Evolutionary conservation across 768 basidiomycete species (phyloP).

Genomic region (Cystofilobasidium macerans): DNA sequence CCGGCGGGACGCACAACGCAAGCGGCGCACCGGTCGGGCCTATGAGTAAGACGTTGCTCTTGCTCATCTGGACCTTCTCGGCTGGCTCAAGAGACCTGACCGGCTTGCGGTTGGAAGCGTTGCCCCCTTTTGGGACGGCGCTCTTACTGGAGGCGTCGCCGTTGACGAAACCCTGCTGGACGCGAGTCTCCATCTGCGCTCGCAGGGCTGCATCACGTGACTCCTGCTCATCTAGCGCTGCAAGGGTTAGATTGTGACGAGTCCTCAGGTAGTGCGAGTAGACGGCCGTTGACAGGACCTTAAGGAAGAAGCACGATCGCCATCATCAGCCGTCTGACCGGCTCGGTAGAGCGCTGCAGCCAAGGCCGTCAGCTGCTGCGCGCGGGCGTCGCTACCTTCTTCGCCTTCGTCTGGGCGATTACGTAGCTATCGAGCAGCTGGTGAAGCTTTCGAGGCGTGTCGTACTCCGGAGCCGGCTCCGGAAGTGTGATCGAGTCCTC

Average conservation of each 20-base stretch:
- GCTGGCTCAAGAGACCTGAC: constrained; percentile 23
- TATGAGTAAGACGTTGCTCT: constrained; percentile 38
- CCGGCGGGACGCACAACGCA: neutral
- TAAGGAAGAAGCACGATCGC: neutral
- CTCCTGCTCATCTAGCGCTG: neutral
- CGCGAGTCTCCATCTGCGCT: neutral
- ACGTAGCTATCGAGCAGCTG: neutral
- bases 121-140: no score
- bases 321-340: neutral
- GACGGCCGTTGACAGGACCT: constrained; percentile 1
- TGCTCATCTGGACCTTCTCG: constrained; percentile 2
- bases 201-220: neutral
- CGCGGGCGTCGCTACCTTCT: neutral
- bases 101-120: neutral
- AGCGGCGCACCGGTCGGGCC: constrained; percentile 56
- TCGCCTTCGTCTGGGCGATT: neutral
- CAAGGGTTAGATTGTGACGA: neutral
- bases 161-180: neutral
- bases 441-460: constrained; percentile 2
- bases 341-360: no score
- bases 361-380: neutral
- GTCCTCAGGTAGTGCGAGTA: neutral
- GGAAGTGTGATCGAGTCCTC: neutral
- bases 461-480: neutral
- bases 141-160: neutral